Evolutionary conservation across 495 filamentous ascomycete genomes (phyloP), one percentile per base, ranked within the genome.

Genomic region (Articulospora tetracladia): DNA sequence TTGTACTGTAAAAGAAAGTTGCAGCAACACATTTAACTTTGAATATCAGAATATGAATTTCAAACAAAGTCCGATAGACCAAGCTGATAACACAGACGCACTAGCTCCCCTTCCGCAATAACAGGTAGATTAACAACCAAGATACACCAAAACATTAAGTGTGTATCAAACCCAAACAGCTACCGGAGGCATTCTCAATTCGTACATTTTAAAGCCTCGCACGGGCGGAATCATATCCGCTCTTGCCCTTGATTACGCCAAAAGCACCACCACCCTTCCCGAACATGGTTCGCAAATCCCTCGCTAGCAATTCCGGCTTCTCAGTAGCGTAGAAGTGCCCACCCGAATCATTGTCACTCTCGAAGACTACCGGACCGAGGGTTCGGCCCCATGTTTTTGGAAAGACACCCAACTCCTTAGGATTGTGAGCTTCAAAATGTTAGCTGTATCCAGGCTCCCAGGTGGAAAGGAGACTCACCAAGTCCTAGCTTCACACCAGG

Each of bases 281-380:
- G 55, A 81, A 65, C 64, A 81, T 79, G n/a, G 50, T 50, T 52
- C 56, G 53, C 41, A 68, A 52, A 41, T 68, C 62, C 27, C 62
- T 60, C 10, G 60, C 66, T 15, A 68, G 27, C 17, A 44, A 64
- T 10, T 84, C 73, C 2, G 86, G 85, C 32, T 65, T 66, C 62
- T 89, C 86, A 64, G 76, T 79, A 1, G 86, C 79, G 2, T 79
- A 79, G 66, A 90, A 89, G 65, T 90, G 86, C 0, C 86, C 86
- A 1, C 86, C 86, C 1, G 61, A 57, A 0, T 75, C 69, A 67
- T 87, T 74, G 17, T 76, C 65, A 23, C 66, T 75, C 66, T 86
- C 82, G 48, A 73, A 79, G 1, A 86, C 84, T 0, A 89, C 70
- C 1, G 75, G 73, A 0, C 86, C 85, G 11, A 86, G 57, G 0